These are phyloP conservation scores for Hypoxylon sp. DNA, from an alignment of 2,329 filamentous ascomycete genomes.

Conservation along the genomic window DNA sequence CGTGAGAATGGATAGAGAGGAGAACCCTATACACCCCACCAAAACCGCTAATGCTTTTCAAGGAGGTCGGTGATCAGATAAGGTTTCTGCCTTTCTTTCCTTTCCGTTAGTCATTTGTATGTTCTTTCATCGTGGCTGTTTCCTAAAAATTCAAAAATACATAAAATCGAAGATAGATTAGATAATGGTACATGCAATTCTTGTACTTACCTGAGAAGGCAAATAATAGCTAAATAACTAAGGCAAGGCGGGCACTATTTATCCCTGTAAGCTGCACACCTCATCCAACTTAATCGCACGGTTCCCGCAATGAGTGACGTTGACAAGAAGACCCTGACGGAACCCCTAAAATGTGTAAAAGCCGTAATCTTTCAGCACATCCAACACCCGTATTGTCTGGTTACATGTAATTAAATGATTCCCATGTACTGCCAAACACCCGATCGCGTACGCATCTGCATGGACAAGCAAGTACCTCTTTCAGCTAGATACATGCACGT, in stretches of 20 bases:
- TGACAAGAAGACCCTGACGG: slow-evolving; percentile 29
- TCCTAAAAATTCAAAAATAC: too few relatives aligned
- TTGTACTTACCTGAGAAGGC: too few relatives aligned
- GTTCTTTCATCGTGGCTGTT: too few relatives aligned
- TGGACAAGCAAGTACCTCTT: slow-evolving; percentile 10
- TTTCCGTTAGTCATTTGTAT: slow-evolving; percentile 10
- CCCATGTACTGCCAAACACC: slow-evolving; percentile 5
- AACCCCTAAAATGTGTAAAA: slow-evolving; percentile 26
- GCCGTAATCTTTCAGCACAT: slow-evolving; percentile 19
- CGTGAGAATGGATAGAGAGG: slow-evolving; percentile 1
- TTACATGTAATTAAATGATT: too few relatives aligned
- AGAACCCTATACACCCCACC: slow-evolving; percentile 9
- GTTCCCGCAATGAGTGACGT: slow-evolving; percentile 32
- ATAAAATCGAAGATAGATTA: too few relatives aligned
- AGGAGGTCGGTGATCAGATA: slow-evolving; percentile 5
- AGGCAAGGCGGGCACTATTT: slow-evolving; percentile 13
- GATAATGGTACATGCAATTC: too few relatives aligned
- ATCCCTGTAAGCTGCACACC: too few relatives aligned
- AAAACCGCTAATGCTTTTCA: slow-evolving; percentile 15
- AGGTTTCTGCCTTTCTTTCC: slow-evolving; percentile 2
- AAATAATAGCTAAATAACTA: slow-evolving; percentile 2
- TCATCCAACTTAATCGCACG: slow-evolving; percentile 17
- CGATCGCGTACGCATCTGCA: too few relatives aligned
- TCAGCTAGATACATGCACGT: slow-evolving; percentile 9
- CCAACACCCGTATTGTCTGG: background rate